Base-by-base conservation (phyloP, 177 flowering plant species). In the Vitis hybrid region DNA sequence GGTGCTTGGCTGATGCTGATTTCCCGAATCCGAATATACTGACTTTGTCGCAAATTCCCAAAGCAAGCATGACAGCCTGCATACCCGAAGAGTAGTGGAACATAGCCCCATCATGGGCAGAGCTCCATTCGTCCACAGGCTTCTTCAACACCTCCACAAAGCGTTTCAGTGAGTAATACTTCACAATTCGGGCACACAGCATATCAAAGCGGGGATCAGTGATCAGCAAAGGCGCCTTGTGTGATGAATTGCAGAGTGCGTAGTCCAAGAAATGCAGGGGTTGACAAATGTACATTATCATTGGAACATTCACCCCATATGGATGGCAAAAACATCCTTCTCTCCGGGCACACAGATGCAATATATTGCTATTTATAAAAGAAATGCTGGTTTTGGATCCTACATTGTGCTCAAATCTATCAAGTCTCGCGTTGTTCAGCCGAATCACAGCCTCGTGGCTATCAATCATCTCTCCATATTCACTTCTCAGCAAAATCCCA, bases 61-160 rank as follows among this genome's bases (percentile, higher is more conserved):
- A 69, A 2, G 97, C 95, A 39, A 93, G 83, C 94, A 92, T 87
- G 9, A 95, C 88, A 55, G 99, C 99, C 72, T 96, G 99, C 92
- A 93, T 86, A 22, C 99, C 98, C 13, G 98, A 96, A 51, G 99
- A 96, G 79, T 93, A 96, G 76, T 96, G 99, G 70, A 96, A 96
- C 77, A 82, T 39, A 9, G 80, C 61, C 2, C 93, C 97, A 48
- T 87, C 99, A 76, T 96, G 98, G n/a, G 78, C 80, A 10, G 78
- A 16, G 2, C 70, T 79, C 99, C 99, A 96, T 55, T 88, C 80
- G 20, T 82, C 86, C 20, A 86, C 68, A 1, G 86, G 57, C 82
- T 84, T 86, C 66, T 86, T 86, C 10, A 80, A 77, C 75, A 69
- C 82, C 78, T 87, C 91, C 66, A 76, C 85, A 66, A 93, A 96